These are phyloP conservation scores for Graphilbum sp. DNA, from an alignment of 2,329 filamentous ascomycete species.

Conservation along the genomic window DNA sequence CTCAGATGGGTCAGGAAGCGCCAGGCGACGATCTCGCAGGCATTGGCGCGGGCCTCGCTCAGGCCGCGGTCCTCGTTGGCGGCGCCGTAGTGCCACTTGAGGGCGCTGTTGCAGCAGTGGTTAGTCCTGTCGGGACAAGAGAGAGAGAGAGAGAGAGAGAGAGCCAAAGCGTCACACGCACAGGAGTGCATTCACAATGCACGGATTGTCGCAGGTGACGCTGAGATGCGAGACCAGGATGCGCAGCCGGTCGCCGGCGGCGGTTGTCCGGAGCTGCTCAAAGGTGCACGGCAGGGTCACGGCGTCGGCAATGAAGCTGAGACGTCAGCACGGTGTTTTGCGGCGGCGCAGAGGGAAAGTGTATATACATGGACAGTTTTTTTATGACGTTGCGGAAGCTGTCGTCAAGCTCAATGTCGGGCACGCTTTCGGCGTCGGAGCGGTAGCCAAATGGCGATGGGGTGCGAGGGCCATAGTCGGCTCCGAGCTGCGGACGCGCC, in stretches of 20 bases:
- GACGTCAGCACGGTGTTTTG: too few species aligned
- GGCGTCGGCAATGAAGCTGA: conserved; percentile 44
- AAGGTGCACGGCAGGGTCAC: conserved; percentile 52
- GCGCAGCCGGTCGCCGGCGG: conserved; percentile 41
- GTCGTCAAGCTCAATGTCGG: conserved; percentile 40
- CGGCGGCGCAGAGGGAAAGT: background rate
- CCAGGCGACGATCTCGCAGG: conserved; percentile 71
- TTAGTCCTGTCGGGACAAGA: background rate
- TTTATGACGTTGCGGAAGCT: conserved; percentile 47
- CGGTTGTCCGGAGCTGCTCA: conserved; percentile 54
- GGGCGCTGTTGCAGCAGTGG: conserved; percentile 34
- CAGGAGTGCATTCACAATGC: conserved; percentile 58
- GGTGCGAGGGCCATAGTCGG: conserved; percentile 14
- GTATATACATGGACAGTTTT: conserved; percentile 42
- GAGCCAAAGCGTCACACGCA: conserved; percentile 27
- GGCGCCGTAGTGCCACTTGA: conserved; percentile 58
- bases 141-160: background rate
- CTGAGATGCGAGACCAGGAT: conserved; percentile 48
- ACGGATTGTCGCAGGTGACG: conserved; percentile 46
- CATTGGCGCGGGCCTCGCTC: conserved; percentile 51
- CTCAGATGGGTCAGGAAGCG: conserved; percentile 56
- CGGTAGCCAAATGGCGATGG: conserved; percentile 18
- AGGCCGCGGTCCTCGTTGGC: conserved; percentile 48
- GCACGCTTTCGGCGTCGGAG: conserved; percentile 22
- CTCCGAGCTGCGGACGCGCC: conserved; percentile 13